Conservation (phyloP, 1,139 yeast genomes). For the Lodderomyces parapsilosis region DNA sequence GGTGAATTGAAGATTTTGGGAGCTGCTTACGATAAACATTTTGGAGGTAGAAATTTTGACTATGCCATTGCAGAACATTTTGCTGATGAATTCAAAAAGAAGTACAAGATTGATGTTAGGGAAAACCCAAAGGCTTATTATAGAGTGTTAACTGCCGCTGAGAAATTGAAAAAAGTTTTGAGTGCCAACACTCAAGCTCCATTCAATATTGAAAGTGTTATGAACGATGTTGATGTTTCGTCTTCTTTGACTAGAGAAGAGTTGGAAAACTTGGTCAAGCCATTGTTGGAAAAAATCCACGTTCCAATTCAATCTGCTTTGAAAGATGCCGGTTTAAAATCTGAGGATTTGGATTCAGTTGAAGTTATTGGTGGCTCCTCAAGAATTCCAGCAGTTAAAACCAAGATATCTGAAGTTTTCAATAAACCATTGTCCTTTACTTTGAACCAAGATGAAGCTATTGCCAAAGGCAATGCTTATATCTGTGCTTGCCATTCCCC, state of each 20-base stretch:
- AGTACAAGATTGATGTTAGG: slow-evolving; percentile 90
- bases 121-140: slow-evolving; percentile 93
- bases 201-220: slow-evolving; percentile 90
- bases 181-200: slow-evolving; percentile 97
- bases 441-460: slow-evolving; percentile 98
- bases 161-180: slow-evolving; percentile 90
- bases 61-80: slow-evolving; percentile 91
- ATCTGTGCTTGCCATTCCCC: slow-evolving; percentile 99
- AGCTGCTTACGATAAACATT: slow-evolving; percentile 90
- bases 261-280: slow-evolving; percentile 84
- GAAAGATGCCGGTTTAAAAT: slow-evolving; percentile 70
- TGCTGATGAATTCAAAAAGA: slow-evolving; percentile 85
- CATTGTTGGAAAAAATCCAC: slow-evolving; percentile 72
- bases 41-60: slow-evolving; percentile 98
- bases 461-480: slow-evolving; percentile 98
- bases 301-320: slow-evolving; percentile 82
- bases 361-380: slow-evolving; percentile 98
- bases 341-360: slow-evolving; percentile 79
- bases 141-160: slow-evolving; percentile 89
- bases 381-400: slow-evolving; percentile 92
- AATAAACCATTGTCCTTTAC: slow-evolving; percentile 90
- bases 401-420: slow-evolving; percentile 73
- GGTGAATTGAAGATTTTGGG: slow-evolving; percentile 95
- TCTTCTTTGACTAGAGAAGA: slow-evolving; percentile 88
- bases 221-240: slow-evolving; percentile 96